Percentiles rank a stretch among this genome's conserved stretches.
Evolutionary conservation across 345 rosid species (phyloP).

Genomic region (Citrus reticulata): DNA sequence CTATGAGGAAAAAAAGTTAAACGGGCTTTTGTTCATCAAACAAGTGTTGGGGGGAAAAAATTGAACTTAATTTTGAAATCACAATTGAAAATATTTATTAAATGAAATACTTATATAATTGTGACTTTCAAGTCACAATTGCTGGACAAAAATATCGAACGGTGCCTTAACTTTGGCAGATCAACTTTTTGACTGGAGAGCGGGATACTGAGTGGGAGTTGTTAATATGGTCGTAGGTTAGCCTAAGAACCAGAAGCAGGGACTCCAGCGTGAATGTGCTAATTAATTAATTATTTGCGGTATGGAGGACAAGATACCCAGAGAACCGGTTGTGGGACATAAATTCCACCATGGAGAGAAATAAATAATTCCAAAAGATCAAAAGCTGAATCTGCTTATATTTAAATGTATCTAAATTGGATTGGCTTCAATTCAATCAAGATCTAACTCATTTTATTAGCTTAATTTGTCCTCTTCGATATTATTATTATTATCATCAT

Average conservation of each 20-base stretch:
- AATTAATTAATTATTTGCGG: neutral
- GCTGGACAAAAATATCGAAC: neutral
- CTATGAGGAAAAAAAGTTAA: no score
- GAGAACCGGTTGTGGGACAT: neutral
- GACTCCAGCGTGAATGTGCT: neutral
- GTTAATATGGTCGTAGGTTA: neutral
- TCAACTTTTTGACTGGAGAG: neutral
- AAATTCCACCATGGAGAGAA: neutral
- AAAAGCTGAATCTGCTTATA: neutral
- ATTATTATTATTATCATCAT: no score
- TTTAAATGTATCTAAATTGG: neutral
- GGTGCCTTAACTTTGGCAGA: neutral
- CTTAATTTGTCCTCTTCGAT: neutral
- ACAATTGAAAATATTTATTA: no score
- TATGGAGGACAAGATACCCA: neutral
- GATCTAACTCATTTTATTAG: neutral
- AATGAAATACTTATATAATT: no score
- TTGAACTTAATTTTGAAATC: no score
- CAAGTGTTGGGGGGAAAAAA: no score
- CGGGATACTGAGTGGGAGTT: neutral
- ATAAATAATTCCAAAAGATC: neutral
- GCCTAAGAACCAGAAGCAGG: no score
- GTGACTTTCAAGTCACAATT: no score
- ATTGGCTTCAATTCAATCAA: neutral
- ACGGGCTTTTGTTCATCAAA: no score